These are phyloP conservation scores for Strigomonas culicis DNA, from an alignment of 208 protist species.

Conservation along the genomic window DNA sequence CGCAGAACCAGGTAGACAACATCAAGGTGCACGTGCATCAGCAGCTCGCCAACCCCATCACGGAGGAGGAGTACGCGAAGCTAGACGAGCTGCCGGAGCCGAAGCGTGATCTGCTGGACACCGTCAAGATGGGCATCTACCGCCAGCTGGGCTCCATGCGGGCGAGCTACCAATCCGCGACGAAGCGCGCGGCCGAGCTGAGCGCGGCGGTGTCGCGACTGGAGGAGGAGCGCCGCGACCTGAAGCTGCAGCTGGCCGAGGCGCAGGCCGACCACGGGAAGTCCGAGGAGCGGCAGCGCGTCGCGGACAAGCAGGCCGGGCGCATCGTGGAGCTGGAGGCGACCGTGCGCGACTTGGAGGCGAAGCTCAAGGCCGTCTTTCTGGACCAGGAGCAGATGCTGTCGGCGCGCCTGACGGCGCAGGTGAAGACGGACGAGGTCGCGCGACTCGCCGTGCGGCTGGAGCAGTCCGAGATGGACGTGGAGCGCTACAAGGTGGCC, in stretches of 20 bases:
- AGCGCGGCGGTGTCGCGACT: constrained; percentile 34
- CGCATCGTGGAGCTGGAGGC: constrained; percentile 69
- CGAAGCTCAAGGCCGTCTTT: constrained; percentile 36
- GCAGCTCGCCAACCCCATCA: constrained; percentile 70
- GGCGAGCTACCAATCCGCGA: constrained; percentile 45
- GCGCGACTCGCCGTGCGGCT: constrained; percentile 71
- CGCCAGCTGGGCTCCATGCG: constrained; percentile 63
- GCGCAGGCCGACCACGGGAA: constrained; percentile 32
- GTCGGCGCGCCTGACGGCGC: constrained; percentile 67
- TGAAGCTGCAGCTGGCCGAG: constrained; percentile 53
- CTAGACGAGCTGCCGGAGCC: constrained; percentile 62
- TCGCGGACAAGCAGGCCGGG: constrained; percentile 34
- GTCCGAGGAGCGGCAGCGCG: constrained; percentile 21
- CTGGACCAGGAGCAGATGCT: constrained; percentile 85
- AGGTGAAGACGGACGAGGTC: constrained; percentile 81
- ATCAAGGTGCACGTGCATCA: constrained; percentile 72
- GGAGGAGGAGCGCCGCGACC: constrained; percentile 46
- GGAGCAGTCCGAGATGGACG: constrained; percentile 77
- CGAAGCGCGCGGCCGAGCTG: constrained; percentile 54
- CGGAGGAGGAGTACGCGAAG: constrained; percentile 66
- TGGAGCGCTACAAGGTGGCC: constrained; percentile 62
- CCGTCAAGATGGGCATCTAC: constrained; percentile 81
- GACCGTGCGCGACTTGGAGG: constrained; percentile 47
- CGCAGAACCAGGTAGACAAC: constrained; percentile 81
- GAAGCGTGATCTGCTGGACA: constrained; percentile 75